phyloP scores from a whole-genome alignment of 106 monocot genomes.

The Acorus calamus region DNA sequence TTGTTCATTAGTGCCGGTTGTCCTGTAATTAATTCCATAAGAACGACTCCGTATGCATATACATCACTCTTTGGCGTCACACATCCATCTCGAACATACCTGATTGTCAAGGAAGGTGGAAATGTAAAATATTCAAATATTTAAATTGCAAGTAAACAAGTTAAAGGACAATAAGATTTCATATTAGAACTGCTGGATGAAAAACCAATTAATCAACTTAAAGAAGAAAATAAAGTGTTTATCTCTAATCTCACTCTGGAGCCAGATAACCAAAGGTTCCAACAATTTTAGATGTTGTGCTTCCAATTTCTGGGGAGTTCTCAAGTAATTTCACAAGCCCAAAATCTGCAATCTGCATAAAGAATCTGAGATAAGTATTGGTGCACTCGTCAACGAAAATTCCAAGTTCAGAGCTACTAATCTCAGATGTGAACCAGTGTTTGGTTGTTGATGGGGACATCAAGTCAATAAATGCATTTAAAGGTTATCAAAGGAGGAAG shows the following conservation, averaged over 20 bases:
- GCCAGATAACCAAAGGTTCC: conserved; percentile 21
- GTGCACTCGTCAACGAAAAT: too few species aligned
- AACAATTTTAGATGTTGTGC: conserved; percentile 12
- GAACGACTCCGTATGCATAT: conserved; percentile 16
- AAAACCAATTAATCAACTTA: too few species aligned
- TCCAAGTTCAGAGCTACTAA: too few species aligned
- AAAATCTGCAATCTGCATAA: conserved; percentile 18
- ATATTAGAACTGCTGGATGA: too few species aligned
- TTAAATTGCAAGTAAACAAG: too few species aligned
- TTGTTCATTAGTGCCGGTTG: conserved; percentile 4
- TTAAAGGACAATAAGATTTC: too few species aligned
- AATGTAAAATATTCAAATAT: too few species aligned
- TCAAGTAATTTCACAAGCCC: conserved; percentile 19
- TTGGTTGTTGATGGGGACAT: too few species aligned
- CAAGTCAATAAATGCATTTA: too few species aligned
- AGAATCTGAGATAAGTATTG: background rate
- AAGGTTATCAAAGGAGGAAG: too few species aligned
- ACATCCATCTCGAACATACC: conserved; percentile 17
- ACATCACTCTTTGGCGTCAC: conserved; percentile 18
- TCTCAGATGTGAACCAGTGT: too few species aligned
- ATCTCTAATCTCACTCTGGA: conserved; percentile 11
- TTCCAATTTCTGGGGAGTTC: conserved; percentile 12
- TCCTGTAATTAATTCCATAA: conserved; percentile 20
- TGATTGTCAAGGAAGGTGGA: background rate
- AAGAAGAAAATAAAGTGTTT: background rate